phyloP scores from a whole-genome alignment of 768 basidiomycete species.

The Mrakia frigida region DNA sequence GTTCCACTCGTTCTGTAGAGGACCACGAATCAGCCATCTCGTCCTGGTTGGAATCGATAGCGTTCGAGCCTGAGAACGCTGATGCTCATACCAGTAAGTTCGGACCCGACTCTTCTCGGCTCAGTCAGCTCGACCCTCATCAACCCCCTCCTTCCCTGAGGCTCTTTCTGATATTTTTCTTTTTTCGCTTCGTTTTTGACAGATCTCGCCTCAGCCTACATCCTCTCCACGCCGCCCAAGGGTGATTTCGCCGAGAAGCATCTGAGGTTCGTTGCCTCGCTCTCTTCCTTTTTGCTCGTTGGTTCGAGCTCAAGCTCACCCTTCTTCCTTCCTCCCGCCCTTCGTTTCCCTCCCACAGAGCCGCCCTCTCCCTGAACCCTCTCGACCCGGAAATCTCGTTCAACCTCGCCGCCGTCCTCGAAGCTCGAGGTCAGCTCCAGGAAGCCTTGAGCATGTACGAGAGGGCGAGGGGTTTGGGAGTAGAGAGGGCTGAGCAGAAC shows the following conservation, averaged over 20 bases:
- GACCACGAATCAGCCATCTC: conserved; percentile 80
- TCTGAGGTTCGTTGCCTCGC: conserved; percentile 15
- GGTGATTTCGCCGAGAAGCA: conserved; percentile 29
- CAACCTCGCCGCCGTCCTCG: conserved; percentile 83
- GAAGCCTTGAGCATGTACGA: conserved; percentile 78
- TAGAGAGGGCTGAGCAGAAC: conserved; percentile 70
- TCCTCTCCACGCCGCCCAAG: conserved; percentile 37
- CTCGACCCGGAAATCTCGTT: conserved; percentile 88
- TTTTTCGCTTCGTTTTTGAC: too few relatives aligned
- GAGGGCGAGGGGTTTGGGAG: conserved; percentile 66
- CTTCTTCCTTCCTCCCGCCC: not conserved
- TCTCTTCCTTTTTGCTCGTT: not conserved
- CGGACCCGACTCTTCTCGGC: conserved; percentile 34
- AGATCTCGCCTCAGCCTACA: conserved; percentile 36
- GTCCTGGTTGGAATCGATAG: conserved; percentile 79
- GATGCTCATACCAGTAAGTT: conserved; percentile 79
- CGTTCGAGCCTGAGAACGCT: conserved; percentile 71
- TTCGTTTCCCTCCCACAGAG: conserved; percentile 47
- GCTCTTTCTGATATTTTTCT: too few relatives aligned
- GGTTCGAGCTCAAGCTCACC: not conserved
- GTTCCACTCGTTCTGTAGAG: conserved; percentile 50
- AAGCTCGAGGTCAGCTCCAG: conserved; percentile 80
- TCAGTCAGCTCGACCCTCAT: conserved; percentile 29
- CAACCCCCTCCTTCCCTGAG: not conserved
- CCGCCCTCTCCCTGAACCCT: conserved; percentile 73